A percentile compares a stretch with the other conserved stretches of the same genome.
Evolutionary conservation across 148 eudicot species (phyloP).

Genomic region (Rhododendron ovatum): DNA sequence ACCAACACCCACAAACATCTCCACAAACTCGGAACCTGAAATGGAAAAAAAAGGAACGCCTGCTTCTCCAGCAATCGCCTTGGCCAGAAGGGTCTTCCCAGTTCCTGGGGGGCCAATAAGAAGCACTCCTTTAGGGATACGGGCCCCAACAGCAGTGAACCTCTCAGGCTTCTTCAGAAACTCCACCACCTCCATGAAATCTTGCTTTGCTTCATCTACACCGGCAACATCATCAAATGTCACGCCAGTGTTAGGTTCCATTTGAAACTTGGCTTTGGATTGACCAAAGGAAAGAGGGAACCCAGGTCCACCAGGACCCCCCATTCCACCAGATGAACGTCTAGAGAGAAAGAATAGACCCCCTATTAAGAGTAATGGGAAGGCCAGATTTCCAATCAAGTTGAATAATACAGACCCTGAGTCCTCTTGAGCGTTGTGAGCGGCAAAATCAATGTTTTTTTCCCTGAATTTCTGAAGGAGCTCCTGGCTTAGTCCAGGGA

Average conservation of each 20-base stretch:
- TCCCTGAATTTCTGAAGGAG: constrained; percentile 95
- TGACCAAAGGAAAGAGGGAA: constrained; percentile 83
- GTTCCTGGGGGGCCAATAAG: constrained; percentile 99
- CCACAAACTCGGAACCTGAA: constrained; percentile 97
- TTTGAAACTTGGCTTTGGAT: constrained; percentile 95
- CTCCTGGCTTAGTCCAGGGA: constrained; percentile 98
- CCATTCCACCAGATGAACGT: constrained; percentile 85
- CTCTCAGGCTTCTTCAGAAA: constrained; percentile 96
- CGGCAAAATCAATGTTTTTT: constrained; percentile 93
- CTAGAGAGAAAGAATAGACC: constrained; percentile 95
- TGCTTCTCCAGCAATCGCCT: constrained; percentile 99
- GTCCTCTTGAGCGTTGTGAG: constrained; percentile 98
- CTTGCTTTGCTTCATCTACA: constrained; percentile 99
- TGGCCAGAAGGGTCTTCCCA: constrained; percentile 92
- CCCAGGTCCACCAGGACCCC: constrained; percentile 99
- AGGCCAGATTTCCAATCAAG: constrained; percentile 89
- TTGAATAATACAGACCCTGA: constrained; percentile 80
- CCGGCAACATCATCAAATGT: constrained; percentile 99
- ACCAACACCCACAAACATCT: constrained; percentile 99
- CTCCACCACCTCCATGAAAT: constrained; percentile 97
- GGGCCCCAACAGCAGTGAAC: constrained; percentile 97
- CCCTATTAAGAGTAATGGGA: constrained; percentile 82
- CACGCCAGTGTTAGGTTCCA: constrained; percentile 98
- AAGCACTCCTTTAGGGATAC: constrained; percentile 97
- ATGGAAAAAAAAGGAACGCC: constrained; percentile 99